These are phyloP conservation scores for Bacterosira constricta DNA, from an alignment of 108 stramenopile genomes.

Conservation along the genomic window DNA sequence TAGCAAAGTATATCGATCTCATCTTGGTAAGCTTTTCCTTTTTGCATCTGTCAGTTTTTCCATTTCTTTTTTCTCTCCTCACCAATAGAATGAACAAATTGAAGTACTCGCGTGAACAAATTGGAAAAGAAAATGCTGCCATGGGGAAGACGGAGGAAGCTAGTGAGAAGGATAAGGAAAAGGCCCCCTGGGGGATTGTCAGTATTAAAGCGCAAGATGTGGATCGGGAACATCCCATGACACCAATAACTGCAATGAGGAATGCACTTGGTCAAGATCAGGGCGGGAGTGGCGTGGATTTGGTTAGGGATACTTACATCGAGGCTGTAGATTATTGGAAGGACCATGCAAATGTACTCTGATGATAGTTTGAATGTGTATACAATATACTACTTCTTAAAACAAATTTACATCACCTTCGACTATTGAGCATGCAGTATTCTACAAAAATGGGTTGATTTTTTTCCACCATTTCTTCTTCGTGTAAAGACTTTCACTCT, in stretches of 20 bases:
- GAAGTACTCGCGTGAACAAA: constrained; percentile 96
- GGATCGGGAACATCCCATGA: constrained; percentile 95
- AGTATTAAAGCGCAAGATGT: constrained; percentile 96
- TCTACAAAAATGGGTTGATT: no score
- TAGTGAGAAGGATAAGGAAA: constrained; percentile 32
- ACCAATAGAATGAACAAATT: no score
- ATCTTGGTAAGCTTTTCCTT: no score
- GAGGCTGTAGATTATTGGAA: constrained; percentile 88
- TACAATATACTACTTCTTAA: no score
- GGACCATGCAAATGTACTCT: constrained; percentile 68
- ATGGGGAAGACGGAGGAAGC: constrained; percentile 65
- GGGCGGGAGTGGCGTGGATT: constrained; percentile 86
- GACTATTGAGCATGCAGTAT: no score
- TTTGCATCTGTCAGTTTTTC: no score
- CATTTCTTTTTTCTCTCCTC: no score
- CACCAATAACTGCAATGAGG: constrained; percentile 97
- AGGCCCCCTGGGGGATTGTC: constrained; percentile 96
- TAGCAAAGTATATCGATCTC: constrained; percentile 90
- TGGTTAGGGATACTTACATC: constrained; percentile 83
- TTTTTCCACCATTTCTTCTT: no score
- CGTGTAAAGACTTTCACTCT: no score
- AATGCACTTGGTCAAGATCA: constrained; percentile 96
- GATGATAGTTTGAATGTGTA: no score
- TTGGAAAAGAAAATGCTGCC: constrained; percentile 78
- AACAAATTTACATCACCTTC: no score